A percentile compares a stretch with the other conserved stretches of the same genome.
Evolutionary conservation across 2,329 filamentous ascomycete species (phyloP).

Genomic region (Claviceps spartinae): DNA sequence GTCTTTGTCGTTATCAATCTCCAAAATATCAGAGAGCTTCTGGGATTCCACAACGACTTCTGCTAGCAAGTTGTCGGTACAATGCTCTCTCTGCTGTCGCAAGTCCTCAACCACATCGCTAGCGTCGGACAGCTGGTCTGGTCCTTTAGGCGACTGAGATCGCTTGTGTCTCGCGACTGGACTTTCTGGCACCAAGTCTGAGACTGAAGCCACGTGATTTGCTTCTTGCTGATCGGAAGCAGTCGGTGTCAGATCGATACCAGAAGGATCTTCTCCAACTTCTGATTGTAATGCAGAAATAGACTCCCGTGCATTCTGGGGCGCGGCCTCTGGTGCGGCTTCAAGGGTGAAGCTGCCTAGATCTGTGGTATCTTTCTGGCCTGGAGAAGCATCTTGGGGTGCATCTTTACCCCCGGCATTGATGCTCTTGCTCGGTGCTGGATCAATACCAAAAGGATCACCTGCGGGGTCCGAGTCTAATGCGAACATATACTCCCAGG

Average conservation of each 20-base stretch:
- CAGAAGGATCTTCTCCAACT: neutral
- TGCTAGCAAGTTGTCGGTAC: neutral
- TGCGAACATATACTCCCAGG: too few relatives aligned
- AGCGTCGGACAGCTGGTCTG: too few relatives aligned
- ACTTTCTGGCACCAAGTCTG: neutral
- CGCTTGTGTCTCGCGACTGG: neutral
- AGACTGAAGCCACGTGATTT: neutral
- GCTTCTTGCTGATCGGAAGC: neutral
- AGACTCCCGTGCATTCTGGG: too few relatives aligned
- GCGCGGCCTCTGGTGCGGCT: too few relatives aligned
- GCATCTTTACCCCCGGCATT: too few relatives aligned
- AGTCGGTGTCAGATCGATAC: neutral
- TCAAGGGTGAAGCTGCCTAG: too few relatives aligned
- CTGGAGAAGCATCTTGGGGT: too few relatives aligned
- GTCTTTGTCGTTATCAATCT: neutral
- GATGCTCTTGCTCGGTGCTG: too few relatives aligned
- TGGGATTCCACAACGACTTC: neutral
- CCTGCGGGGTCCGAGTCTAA: too few relatives aligned
- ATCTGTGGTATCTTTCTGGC: too few relatives aligned
- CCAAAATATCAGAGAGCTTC: neutral
- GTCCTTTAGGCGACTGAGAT: neutral
- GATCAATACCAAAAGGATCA: too few relatives aligned
- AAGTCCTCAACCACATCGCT: neutral
- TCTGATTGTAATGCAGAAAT: too few relatives aligned
- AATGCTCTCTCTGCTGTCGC: neutral